Base-by-base conservation (phyloP, 495 filamentous ascomycete genomes). In the Aspergillus affinis region DNA sequence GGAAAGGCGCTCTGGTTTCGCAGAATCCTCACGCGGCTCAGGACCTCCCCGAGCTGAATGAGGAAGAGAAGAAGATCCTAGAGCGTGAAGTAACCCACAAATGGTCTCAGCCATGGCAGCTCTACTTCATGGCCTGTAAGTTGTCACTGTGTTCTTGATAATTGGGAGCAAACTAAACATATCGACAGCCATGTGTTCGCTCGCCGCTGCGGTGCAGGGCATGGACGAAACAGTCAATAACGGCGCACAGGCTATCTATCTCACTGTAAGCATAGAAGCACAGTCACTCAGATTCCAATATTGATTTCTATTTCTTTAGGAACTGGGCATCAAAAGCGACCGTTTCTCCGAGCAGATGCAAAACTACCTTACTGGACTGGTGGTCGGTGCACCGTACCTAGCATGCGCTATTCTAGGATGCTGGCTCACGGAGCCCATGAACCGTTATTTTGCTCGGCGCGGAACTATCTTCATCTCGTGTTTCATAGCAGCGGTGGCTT, bases 191-290 rank as follows among this genome's bases (percentile, higher is more conserved):
- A 62, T 81, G 72, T 81, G 76, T 58, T 79, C 78, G 1, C 59
- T 81, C 2, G 78, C 75, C 13, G 83, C 84, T 8, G 82, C 79
- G 36, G 81, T 84, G 5, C 85, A 88, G 65, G 83, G 83, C 6
- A 84, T 85, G 87, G 86, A 91, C 62, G 88, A 93, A 68, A 91
- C 89, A 0, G 89, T 90, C 59, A 88, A 90, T 65, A 92, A 91
- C 61, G 90, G 88, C 48, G 90, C 88, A 4, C 88, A 91, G 61
- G 75, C 85, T 2, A 87, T 89, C 65, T 91, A 88, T 64, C 74
- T 81, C 26, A 69, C 65, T 10, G 72, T 75, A 60, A 51, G 32
- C 21, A 15, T 17, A 3, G 5, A 1, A 3, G n/a, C 15, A 62
- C 4, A 18, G 7, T 21, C 7, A 5, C 6, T 23, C 2, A 13